Conservation (phyloP, 805 yeast species). For the Yarrowia divulgata region DNA sequence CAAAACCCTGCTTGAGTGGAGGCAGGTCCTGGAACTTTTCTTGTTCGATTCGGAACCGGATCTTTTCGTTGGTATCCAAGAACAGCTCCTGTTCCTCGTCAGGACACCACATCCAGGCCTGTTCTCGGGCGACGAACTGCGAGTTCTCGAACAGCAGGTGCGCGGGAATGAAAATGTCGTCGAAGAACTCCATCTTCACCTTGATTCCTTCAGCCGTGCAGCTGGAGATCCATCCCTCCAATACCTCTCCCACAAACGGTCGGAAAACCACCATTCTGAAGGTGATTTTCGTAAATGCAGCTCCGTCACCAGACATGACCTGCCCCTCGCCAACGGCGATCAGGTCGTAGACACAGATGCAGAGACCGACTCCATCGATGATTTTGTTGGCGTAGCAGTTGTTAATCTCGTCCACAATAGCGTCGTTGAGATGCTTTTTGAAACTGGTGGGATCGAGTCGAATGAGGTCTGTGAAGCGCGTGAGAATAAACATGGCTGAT, state of each 20-base stretch:
- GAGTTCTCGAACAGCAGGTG: conserved; percentile 80
- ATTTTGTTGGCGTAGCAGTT: conserved; percentile 86
- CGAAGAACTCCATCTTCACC: conserved; percentile 83
- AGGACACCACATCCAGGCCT: conserved; percentile 92
- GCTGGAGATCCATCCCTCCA: conserved; percentile 91
- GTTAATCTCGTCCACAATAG: conserved; percentile 81
- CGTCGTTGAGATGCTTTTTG: conserved; percentile 70
- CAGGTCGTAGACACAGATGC: conserved; percentile 84
- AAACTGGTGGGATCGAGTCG: conserved; percentile 88
- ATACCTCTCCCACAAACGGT: conserved; percentile 92
- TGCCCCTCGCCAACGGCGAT: conserved; percentile 85
- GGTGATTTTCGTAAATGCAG: conserved; percentile 73
- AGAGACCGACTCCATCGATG: conserved; percentile 82
- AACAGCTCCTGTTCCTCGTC: conserved; percentile 74
- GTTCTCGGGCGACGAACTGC: conserved; percentile 70
- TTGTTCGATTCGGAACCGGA: conserved; percentile 89
- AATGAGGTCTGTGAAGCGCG: conserved; percentile 81
- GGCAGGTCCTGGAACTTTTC: conserved; percentile 84
- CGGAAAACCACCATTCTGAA: conserved; percentile 84
- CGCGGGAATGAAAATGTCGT: conserved; percentile 89
- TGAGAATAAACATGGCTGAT: conserved; percentile 76
- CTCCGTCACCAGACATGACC: conserved; percentile 94
- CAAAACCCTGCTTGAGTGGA: conserved; percentile 67
- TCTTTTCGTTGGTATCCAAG: conserved; percentile 88
- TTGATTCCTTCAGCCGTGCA: conserved; percentile 88